Evolutionary conservation across 768 basidiomycete species (phyloP), one percentile per base, ranked within the genome.

Genomic region (Mycena olivaceomarginata): DNA sequence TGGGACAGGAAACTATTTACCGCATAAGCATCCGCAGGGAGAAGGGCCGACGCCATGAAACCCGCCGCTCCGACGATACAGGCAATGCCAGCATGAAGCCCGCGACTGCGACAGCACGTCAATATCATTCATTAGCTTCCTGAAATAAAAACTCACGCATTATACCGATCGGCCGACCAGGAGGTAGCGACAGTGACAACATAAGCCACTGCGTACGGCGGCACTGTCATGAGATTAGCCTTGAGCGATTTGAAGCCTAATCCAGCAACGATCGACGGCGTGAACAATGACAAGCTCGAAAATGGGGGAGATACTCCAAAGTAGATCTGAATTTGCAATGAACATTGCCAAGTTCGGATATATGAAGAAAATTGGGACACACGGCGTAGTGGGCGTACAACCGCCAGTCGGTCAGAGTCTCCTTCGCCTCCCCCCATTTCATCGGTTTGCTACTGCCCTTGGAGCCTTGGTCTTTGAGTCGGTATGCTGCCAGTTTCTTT

Each of bases 201-300:
- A 81, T 84, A 86, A n/a, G 84, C 85, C 11, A 83, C 82, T 5
- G 87, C 85, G 43, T 84, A 86, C 13, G 87, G 87, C 13, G 86
- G 83, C 0, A 90, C 90, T 5, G 89, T 89, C 82, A 89, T 87
- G 8, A 91, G 83, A 79, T 91, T 90, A 16, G 88, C 89, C 45
- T 80, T 76, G 62, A 88, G 84, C 1, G 86, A 85, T 13, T 83
- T 82, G 77, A 88, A 90, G 11, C 90, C 90, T 25, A 91, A 84
- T 20, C 86, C 86, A 1, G 88, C 82, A 7, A 92, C 89, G 83
- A 93, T 91, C 1, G 90, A 90, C 1, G 92, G 92, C 15, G 89
- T 85, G 82, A 93, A 93, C 37, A 92, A 85, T 40, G 82, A 83
- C 57, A 85, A 79, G 64, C 83, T 84, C 78, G 88, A 89, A 67